Evolutionary conservation across 495 filamentous ascomycete genomes (phyloP).

Genomic region (Pyronema domesticum): DNA sequence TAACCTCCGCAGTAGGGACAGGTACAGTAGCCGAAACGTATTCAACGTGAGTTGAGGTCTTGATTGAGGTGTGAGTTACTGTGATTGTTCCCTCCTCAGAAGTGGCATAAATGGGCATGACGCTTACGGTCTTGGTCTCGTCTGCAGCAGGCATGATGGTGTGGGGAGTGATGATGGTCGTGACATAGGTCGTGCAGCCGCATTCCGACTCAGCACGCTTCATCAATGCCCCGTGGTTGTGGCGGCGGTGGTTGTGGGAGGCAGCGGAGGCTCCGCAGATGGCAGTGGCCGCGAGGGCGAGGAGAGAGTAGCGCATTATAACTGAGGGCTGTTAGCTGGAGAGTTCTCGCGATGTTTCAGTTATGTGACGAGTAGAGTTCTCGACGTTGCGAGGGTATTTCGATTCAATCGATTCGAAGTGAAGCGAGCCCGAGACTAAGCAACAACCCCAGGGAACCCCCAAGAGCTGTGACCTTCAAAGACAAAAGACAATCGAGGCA

Average conservation of each 20-base stretch:
- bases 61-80: conserved; percentile 1
- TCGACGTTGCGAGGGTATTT: not conserved
- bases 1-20: conserved; percentile 48
- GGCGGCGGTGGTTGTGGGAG: conserved; percentile 38
- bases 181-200: conserved; percentile 52
- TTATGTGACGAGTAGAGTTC: not conserved
- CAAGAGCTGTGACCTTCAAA: conserved; percentile 16
- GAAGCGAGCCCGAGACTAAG: conserved; percentile 8
- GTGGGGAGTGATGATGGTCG: conserved; percentile 27
- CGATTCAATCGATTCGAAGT: not conserved
- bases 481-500: conserved; percentile 7
- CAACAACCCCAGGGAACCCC: conserved; percentile 1
- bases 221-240: conserved; percentile 35
- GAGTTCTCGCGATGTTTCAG: not conserved
- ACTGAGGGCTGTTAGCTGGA: not conserved
- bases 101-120: conserved; percentile 5
- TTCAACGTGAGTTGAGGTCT: not conserved
- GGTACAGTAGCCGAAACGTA: conserved; percentile 6
- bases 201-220: conserved; percentile 31
- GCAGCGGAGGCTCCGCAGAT: conserved; percentile 43
- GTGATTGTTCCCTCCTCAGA: conserved; percentile 14
- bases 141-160: not conserved
- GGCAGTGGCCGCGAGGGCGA: conserved; percentile 45
- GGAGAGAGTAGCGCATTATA: conserved; percentile 30
- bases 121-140: not conserved